Evolutionary conservation across 306 rosid genomes (phyloP).

Genomic region (Dalbergia cultrata): DNA sequence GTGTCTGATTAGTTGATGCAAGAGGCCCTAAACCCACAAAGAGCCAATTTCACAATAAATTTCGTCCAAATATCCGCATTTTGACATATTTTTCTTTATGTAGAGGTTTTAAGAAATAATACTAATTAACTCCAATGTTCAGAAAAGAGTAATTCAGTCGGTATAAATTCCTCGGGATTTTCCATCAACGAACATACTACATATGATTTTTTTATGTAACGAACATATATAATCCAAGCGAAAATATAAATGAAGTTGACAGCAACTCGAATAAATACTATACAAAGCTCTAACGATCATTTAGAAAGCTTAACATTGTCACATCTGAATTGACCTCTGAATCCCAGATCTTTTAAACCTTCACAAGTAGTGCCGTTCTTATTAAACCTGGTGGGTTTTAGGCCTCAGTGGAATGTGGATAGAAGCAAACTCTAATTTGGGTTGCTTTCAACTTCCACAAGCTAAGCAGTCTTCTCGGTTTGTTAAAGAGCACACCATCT

Average conservation of each 20-base stretch:
- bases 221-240: not conserved
- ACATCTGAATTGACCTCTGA: not conserved
- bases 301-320: not conserved
- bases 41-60: too few relatives aligned
- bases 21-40: too few relatives aligned
- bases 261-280: constrained; percentile 22
- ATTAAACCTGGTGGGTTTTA: not conserved
- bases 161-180: not conserved
- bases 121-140: not conserved
- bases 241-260: constrained; percentile 18
- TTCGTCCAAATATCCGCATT: too few relatives aligned
- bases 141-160: too few relatives aligned
- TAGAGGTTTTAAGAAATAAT: too few relatives aligned
- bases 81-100: too few relatives aligned
- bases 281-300: constrained; percentile 43
- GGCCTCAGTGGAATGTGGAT: not conserved
- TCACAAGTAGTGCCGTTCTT: not conserved
- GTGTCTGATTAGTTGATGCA: too few relatives aligned
- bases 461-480: constrained; percentile 87
- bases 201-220: too few relatives aligned
- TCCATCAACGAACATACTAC: not conserved
- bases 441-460: constrained; percentile 73
- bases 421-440: not conserved
- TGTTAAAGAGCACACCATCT: constrained; percentile 87
- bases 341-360: not conserved